These are phyloP conservation scores for Monosporascus sp. DNA, from an alignment of 2,329 filamentous ascomycete species.

Conservation along the genomic window DNA sequence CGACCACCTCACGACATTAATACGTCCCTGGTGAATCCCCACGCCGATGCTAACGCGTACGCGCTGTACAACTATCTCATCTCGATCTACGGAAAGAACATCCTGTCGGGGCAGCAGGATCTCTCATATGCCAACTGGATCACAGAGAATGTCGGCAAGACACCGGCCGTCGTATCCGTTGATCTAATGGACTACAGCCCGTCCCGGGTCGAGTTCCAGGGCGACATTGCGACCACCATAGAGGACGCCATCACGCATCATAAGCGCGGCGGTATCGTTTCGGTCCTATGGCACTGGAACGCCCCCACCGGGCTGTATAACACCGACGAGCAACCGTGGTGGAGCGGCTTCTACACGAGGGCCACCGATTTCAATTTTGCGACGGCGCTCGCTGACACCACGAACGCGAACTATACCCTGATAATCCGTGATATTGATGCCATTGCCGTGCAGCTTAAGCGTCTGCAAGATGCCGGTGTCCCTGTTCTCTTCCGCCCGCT, in stretches of 20 bases:
- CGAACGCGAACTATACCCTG: constrained; percentile 41
- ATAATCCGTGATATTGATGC: constrained; percentile 43
- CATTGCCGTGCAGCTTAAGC: constrained; percentile 40
- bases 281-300: constrained; percentile 46
- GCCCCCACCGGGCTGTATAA: constrained; percentile 42
- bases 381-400: constrained; percentile 34
- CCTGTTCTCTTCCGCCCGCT: constrained; percentile 43
- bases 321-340: constrained; percentile 40
- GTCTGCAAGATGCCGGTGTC: constrained; percentile 36
- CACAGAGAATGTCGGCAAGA: constrained; percentile 38
- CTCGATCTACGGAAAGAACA: constrained; percentile 40
- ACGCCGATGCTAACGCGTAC: constrained; percentile 31
- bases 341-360: constrained; percentile 43
- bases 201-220: constrained; percentile 35
- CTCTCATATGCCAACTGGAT: constrained; percentile 38
- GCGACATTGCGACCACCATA: constrained; percentile 35
- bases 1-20: constrained; percentile 35
- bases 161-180: constrained; percentile 39
- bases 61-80: constrained; percentile 37
- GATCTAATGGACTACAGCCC: constrained; percentile 47
- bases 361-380: constrained; percentile 44
- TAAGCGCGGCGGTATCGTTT: constrained; percentile 39
- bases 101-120: constrained; percentile 45
- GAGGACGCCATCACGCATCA: constrained; percentile 42
- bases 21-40: constrained; percentile 31